Percentiles rank a stretch among this genome's conserved stretches.
Conservation (phyloP, 2,329 filamentous ascomycete species). For the Cladophialophora psammophila region DNA sequence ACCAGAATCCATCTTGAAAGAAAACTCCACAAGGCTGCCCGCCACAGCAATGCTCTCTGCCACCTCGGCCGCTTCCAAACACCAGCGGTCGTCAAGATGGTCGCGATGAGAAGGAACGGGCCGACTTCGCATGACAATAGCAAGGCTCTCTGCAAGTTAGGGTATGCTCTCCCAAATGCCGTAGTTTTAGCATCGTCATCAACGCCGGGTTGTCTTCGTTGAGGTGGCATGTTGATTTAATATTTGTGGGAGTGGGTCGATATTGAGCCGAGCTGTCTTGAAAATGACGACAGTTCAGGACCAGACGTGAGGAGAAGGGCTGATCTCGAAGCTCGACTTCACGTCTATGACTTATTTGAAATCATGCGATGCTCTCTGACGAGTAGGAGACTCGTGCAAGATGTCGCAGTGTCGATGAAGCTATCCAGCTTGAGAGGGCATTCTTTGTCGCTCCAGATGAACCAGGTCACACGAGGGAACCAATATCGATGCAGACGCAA, state of each 20-base stretch:
- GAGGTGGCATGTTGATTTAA: slow-evolving; percentile 23
- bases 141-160: slow-evolving; percentile 26
- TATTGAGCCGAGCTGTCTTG: background rate
- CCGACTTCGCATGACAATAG: slow-evolving; percentile 26
- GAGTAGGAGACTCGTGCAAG: background rate
- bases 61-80: slow-evolving; percentile 30
- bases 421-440: background rate
- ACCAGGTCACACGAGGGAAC: background rate
- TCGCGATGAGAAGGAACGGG: slow-evolving; percentile 28
- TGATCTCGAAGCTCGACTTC: background rate
- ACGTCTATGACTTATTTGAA: background rate
- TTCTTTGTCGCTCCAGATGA: background rate
- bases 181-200: slow-evolving; percentile 12
- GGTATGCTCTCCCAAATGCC: slow-evolving; percentile 33
- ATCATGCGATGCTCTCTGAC: background rate
- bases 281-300: background rate
- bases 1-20: slow-evolving; percentile 34
- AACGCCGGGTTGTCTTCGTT: background rate
- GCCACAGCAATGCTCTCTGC: slow-evolving; percentile 31
- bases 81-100: slow-evolving; percentile 25
- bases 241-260: background rate
- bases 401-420: background rate
- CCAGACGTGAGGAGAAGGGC: background rate
- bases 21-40: slow-evolving; percentile 29
- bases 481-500: no score